A percentile compares a stretch with the other conserved stretches of the same genome.
Conservation (phyloP, 306 rosid species). For the Quercus bicolor region DNA sequence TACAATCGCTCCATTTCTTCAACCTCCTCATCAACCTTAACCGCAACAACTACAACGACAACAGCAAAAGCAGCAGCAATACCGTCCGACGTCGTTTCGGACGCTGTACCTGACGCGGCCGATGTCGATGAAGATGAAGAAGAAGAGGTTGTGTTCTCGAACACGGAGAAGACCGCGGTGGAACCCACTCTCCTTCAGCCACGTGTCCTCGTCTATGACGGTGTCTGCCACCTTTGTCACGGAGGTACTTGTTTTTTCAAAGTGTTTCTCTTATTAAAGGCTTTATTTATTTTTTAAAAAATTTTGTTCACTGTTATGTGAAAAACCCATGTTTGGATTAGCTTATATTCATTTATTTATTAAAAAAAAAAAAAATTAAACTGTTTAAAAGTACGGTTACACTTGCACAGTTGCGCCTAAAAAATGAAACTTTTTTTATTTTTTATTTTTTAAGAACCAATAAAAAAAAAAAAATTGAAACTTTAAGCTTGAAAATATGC, state of each 20-base stretch:
- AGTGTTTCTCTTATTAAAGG: too few species aligned
- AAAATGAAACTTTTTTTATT: too few species aligned
- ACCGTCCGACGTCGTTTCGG: slow-evolving; percentile 14
- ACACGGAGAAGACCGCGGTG: neutral
- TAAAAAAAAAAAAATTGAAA: too few species aligned
- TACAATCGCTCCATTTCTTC: slow-evolving; percentile 13
- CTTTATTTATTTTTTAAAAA: too few species aligned
- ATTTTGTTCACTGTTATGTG: too few species aligned
- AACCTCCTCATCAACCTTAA: neutral
- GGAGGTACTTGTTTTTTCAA: slow-evolving; percentile 26
- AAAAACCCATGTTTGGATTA: too few species aligned
- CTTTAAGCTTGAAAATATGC: too few species aligned
- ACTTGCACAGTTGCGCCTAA: too few species aligned
- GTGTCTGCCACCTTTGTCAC: slow-evolving; percentile 78
- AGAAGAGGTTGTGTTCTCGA: neutral
- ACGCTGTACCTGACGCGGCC: slow-evolving; percentile 21
- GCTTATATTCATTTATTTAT: too few species aligned
- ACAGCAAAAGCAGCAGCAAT: neutral
- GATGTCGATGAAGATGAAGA: slow-evolving; percentile 23
- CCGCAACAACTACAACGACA: neutral
- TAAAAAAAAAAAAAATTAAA: too few species aligned
- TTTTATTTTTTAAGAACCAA: too few species aligned
- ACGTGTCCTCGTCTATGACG: slow-evolving; percentile 69
- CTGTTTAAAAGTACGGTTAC: too few species aligned
- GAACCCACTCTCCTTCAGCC: slow-evolving; percentile 61